Conservation (phyloP, 306 rosid species). For the Prunus mongolica region DNA sequence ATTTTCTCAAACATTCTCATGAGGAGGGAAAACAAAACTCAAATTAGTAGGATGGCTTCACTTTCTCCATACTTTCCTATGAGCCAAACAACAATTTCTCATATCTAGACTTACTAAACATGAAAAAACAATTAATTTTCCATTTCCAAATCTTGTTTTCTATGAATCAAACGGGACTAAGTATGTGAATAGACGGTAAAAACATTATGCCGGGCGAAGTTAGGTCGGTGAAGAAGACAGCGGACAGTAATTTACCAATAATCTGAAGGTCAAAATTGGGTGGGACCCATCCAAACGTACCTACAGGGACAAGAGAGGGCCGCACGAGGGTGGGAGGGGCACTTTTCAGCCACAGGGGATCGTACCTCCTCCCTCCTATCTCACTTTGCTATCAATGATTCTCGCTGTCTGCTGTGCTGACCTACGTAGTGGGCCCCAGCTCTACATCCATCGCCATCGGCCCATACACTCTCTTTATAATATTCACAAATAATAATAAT, state of each 20-base stretch:
- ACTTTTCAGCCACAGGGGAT: constrained; percentile 8
- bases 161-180: too few relatives aligned
- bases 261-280: neutral
- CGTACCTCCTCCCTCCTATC: constrained; percentile 26
- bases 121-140: too few relatives aligned
- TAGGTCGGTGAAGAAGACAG: neutral
- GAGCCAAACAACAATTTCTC: too few relatives aligned
- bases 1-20: too few relatives aligned
- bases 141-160: too few relatives aligned
- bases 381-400: constrained; percentile 39
- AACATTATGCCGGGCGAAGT: too few relatives aligned
- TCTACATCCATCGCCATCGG: neutral
- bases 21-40: too few relatives aligned
- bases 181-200: too few relatives aligned
- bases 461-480: neutral
- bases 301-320: constrained; percentile 5
- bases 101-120: too few relatives aligned
- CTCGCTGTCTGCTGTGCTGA: constrained; percentile 48
- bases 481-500: too few relatives aligned
- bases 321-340: constrained; percentile 39
- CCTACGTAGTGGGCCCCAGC: neutral
- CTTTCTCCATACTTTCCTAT: too few relatives aligned
- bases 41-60: too few relatives aligned
- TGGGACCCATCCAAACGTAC: neutral
- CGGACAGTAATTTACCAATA: neutral